Evolutionary conservation across 768 basidiomycete genomes (phyloP).

Genomic region (Boletus fagicola): DNA sequence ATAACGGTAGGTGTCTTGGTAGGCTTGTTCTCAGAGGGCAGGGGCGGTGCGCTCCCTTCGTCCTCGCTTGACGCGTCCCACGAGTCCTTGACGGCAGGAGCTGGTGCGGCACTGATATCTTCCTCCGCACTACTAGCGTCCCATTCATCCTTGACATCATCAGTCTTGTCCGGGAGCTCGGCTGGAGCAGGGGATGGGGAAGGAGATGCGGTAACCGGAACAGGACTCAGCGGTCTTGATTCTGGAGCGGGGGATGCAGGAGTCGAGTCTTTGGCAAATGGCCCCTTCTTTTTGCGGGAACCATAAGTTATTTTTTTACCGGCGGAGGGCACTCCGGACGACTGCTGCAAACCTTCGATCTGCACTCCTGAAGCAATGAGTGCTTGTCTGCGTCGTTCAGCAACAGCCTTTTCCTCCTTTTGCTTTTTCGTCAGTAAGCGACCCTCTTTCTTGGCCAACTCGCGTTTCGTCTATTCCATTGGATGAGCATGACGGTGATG

Average conservation of each 20-base stretch:
- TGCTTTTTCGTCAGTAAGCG: constrained; percentile 95
- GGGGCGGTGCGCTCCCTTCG: constrained; percentile 38
- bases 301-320: constrained; percentile 80
- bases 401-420: constrained; percentile 87
- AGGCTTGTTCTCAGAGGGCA: constrained; percentile 15
- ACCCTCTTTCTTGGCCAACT: constrained; percentile 91
- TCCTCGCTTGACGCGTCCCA: constrained; percentile 73
- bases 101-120: constrained; percentile 26
- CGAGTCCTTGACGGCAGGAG: constrained; percentile 45
- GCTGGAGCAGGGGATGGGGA: constrained; percentile 28
- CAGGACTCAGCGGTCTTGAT: constrained; percentile 50
- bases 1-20: constrained; percentile 5
- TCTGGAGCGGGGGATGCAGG: constrained; percentile 49
- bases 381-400: constrained; percentile 88
- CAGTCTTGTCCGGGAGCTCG: constrained; percentile 24
- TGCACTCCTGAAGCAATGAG: constrained; percentile 85
- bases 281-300: constrained; percentile 76
- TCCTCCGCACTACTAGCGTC: constrained; percentile 49
- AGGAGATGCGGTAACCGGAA: constrained; percentile 23
- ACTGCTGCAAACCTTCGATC: constrained; percentile 83
- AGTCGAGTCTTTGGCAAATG: constrained; percentile 37
- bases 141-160: constrained; percentile 52
- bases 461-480: constrained; percentile 72
- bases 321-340: constrained; percentile 38
- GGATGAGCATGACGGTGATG: not conserved